Evolutionary conservation across 495 filamentous ascomycete species (phyloP).

Genomic region (Trypethelium eluteriae): DNA sequence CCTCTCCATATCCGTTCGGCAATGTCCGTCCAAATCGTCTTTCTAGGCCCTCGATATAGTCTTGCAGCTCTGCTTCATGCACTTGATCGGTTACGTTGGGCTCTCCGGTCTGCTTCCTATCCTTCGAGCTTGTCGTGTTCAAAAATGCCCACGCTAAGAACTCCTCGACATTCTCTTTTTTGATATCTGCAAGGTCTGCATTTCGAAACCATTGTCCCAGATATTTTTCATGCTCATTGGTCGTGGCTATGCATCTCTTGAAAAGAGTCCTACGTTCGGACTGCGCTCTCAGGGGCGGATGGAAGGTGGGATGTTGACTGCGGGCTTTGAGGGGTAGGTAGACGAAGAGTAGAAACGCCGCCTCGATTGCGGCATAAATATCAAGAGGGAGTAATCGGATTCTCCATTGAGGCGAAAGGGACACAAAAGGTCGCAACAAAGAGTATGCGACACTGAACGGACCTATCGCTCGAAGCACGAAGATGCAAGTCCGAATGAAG

Average conservation of each 20-base stretch:
- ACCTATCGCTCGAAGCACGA: conserved; percentile 20
- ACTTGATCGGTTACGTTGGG: conserved; percentile 27
- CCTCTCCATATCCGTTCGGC: conserved; percentile 46
- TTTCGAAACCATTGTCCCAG: conserved; percentile 57
- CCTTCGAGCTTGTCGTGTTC: conserved; percentile 22
- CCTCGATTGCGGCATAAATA: conserved; percentile 35
- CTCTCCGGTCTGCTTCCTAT: conserved; percentile 12
- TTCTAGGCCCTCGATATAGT: conserved; percentile 47
- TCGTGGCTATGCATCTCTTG: conserved; percentile 45
- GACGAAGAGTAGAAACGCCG: conserved; percentile 47
- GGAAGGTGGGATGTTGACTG: conserved; percentile 44
- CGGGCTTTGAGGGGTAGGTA: conserved; percentile 47
- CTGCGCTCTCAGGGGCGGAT: conserved; percentile 44
- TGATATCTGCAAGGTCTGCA: conserved; percentile 51
- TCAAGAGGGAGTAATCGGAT: conserved; percentile 5
- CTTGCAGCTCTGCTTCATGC: conserved; percentile 52
- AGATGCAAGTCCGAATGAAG: conserved; percentile 17
- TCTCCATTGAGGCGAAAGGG: background rate
- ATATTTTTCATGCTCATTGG: conserved; percentile 50
- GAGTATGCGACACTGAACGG: conserved; percentile 16
- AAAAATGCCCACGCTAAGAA: conserved; percentile 59
- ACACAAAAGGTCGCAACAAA: background rate
- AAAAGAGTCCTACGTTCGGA: conserved; percentile 45
- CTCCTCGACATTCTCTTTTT: conserved; percentile 56
- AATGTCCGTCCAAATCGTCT: conserved; percentile 41